phyloP scores from a whole-genome alignment of 2,329 filamentous ascomycete species.

The Endothia cerciana region DNA sequence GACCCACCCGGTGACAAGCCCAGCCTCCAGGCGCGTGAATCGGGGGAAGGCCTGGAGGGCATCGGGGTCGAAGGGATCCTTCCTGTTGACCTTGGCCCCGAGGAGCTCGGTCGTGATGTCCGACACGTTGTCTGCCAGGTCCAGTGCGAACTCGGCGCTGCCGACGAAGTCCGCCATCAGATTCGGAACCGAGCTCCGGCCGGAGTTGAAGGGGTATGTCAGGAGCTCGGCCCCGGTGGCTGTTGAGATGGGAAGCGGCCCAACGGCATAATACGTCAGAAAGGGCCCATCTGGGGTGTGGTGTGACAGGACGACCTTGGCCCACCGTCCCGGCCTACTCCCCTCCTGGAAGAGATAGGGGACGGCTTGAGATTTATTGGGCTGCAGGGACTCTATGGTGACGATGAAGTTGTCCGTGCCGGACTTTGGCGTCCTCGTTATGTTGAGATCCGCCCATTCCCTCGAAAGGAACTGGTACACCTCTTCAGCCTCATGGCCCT shows the following conservation, averaged over 20 bases:
- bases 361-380: conserved; percentile 52
- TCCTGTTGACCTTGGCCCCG: conserved; percentile 38
- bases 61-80: conserved; percentile 39
- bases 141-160: conserved; percentile 38
- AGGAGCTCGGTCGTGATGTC: conserved; percentile 49
- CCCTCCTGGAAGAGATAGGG: conserved; percentile 47
- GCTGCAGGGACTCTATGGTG: conserved; percentile 50
- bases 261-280: conserved; percentile 53
- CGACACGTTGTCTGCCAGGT: conserved; percentile 38
- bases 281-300: conserved; percentile 47
- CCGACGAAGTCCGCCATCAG: conserved; percentile 41
- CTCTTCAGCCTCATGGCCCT: conserved; percentile 45
- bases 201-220: conserved; percentile 49
- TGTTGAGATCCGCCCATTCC: conserved; percentile 47
- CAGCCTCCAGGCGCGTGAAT: conserved; percentile 44
- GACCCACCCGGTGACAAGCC: conserved; percentile 43
- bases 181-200: conserved; percentile 42
- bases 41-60: conserved; percentile 41
- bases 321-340: conserved; percentile 45
- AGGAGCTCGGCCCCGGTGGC: conserved; percentile 44
- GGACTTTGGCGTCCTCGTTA: conserved; percentile 43
- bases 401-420: conserved; percentile 52
- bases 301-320: conserved; percentile 50
- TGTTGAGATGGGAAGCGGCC: conserved; percentile 48
- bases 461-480: conserved; percentile 48